Base-by-base conservation (phyloP, 805 yeast genomes). In the Ogataea trehaloabstinens region DNA sequence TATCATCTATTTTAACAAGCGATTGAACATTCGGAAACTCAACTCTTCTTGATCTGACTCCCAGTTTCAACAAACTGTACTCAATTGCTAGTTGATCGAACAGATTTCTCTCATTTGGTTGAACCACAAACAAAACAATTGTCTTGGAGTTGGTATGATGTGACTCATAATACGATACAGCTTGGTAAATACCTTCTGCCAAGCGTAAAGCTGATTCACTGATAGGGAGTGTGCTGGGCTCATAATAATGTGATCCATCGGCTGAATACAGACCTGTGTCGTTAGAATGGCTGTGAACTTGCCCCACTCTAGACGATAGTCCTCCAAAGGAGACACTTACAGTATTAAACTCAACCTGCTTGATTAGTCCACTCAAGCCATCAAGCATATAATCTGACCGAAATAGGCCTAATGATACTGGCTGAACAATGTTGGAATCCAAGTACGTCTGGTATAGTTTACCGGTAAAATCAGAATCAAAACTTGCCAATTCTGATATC, bases 281-380 rank as follows among this genome's bases (percentile, higher is more conserved):
- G 56, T 85, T 83, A 53, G 84, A 62, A 51, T 74, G 86, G 16
- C 71, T 61, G 61, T 93, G 99, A 40, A 87, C 66, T 48, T 76
- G 69, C 16, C 93, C 85, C 19, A 87, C 91, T 57, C 82, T 85
- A 11, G 88, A 60, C 2, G 95, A 82, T 40, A 93, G 69, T 0
- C 95, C 98, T 16, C 95, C 96, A 67, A 93, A 93, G 1, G 97
- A 90, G 3, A 91, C 96, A 53, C 96, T 85, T 3, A 93, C 87
- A 1, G 99, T 90, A 63, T 93, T 93, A 67, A 91, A 91, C 61
- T 93, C 99, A 36, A 93, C 93, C 62, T 93, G 99, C 57, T 91
- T 90, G 53, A 91, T 83, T 19, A 62, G 59, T 28, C 72, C 70
- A n/a, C 73, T 58, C 41, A 61, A 56, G 19, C 59, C 55, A 24